Base-by-base conservation (phyloP, 495 filamentous ascomycete species). In the Xylaria curta region DNA sequence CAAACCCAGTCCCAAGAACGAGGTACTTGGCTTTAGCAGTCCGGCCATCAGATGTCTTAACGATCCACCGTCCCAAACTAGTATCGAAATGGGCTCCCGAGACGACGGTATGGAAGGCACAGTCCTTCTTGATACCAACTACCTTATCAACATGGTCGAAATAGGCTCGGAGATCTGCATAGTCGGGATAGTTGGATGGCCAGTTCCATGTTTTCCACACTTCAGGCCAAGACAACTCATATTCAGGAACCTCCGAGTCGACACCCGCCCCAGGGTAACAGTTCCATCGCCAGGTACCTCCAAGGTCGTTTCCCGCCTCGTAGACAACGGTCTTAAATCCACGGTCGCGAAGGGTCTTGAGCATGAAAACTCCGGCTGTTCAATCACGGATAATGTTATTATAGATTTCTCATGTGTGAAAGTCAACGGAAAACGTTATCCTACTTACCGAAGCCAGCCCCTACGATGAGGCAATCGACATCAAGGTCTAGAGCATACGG, bases 281-380 rank as follows among this genome's bases (percentile, higher is more conserved):
- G 71, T 87, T 89, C 85, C 83, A 85, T 62, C 83, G 74, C 87
- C 87, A 88, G n/a, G 82, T 80, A 9, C 87, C 87, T 2, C 87
- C 87, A 61, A 85, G 79, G 59, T 80, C 80, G 17, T 73, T 71
- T 21, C 84, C 86, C 1, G 84, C 81, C 64, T 90, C 88, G 60
- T 85, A 81, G 15, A 86, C 58, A 15, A 81, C 81, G n/a, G 80
- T 80, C 78, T 73, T 76, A 21, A 73, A 72, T 15, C 77, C 75
- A 53, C 73, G 73, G 17, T 78, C 77, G 17, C 77, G 77, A 36
- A 79, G 76, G 65, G 68, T 78, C 58, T 79, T 79, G 3, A 79
- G 71, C 68, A 78, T 73, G 46, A 78, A 79, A 12, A 79, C 73
- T 24, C 77, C 77, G 17, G 64, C 70, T 72, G 2, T 38, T 21